Evolutionary conservation across 2,329 filamentous ascomycete genomes (phyloP).

Genomic region (Aspergillus pseudotamarii): DNA sequence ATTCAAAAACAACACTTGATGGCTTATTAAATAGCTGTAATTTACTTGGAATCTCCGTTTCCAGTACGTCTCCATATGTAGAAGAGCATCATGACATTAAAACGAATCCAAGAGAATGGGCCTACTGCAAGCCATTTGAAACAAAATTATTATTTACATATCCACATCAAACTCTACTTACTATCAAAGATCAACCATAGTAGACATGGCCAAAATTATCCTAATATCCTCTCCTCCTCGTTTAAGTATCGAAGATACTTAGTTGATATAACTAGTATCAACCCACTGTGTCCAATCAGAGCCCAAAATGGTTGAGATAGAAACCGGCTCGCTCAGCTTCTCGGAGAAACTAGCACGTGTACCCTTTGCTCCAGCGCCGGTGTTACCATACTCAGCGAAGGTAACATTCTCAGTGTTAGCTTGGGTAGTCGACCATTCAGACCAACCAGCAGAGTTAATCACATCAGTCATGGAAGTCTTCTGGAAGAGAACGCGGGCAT

Average conservation of each 20-base stretch:
- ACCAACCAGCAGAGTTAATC: slow-evolving; percentile 64
- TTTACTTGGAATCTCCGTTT: too few relatives aligned
- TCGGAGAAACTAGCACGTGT: slow-evolving; percentile 55
- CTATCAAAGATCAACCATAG: background rate
- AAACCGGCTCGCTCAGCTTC: slow-evolving; percentile 43
- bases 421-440: slow-evolving; percentile 54
- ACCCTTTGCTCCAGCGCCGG: slow-evolving; percentile 58
- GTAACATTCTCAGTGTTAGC: slow-evolving; percentile 56
- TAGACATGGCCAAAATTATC: background rate
- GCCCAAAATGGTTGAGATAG: slow-evolving; percentile 51
- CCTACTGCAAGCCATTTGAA: background rate
- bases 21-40: too few relatives aligned
- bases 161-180: background rate
- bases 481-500: slow-evolving; percentile 14
- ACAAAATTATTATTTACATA: background rate
- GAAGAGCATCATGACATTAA: too few relatives aligned
- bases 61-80: too few relatives aligned
- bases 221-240: background rate
- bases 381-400: slow-evolving; percentile 64
- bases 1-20: too few relatives aligned
- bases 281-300: slow-evolving; percentile 47
- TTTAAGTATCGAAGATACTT: background rate
- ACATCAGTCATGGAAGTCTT: slow-evolving; percentile 38
- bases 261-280: slow-evolving; percentile 44
- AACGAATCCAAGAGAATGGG: too few relatives aligned